Evolutionary conservation across 139 green algal genomes (phyloP).

Genomic region (Coelastrella sp.): DNA sequence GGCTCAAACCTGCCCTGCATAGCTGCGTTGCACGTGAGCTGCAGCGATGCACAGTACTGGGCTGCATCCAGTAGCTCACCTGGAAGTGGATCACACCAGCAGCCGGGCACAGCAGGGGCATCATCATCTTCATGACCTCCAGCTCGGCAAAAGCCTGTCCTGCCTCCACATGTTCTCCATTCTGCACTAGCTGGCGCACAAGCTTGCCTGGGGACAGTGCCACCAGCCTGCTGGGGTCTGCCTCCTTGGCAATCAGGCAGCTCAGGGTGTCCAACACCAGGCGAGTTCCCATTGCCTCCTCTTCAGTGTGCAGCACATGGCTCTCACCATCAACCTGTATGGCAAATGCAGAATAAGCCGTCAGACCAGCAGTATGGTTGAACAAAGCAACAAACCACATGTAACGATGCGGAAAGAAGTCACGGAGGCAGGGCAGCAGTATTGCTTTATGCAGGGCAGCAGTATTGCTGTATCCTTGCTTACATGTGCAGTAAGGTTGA

Average conservation of each 20-base stretch:
- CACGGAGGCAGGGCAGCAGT: too few species aligned
- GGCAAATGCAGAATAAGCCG: not conserved
- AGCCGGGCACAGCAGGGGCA: slow-evolving; percentile 85
- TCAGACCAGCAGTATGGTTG: not conserved
- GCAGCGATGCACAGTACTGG: too few species aligned
- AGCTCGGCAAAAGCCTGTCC: slow-evolving; percentile 87
- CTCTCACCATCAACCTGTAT: slow-evolving; percentile 88
- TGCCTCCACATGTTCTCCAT: slow-evolving; percentile 74
- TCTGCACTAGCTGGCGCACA: slow-evolving; percentile 82
- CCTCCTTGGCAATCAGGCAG: slow-evolving; percentile 92
- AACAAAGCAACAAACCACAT: too few species aligned
- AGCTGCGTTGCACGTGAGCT: too few species aligned
- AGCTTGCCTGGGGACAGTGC: slow-evolving; percentile 87
- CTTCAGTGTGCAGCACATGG: slow-evolving; percentile 95
- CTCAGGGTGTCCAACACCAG: slow-evolving; percentile 92
- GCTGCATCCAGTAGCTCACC: not conserved
- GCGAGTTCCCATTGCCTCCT: slow-evolving; percentile 91
- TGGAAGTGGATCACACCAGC: slow-evolving; percentile 77
- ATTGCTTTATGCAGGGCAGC: too few species aligned
- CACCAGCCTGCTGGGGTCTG: slow-evolving; percentile 76
- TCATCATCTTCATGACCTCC: slow-evolving; percentile 97
- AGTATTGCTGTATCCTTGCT: too few species aligned
- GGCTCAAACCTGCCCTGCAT: too few species aligned
- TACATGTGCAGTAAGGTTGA: too few species aligned
- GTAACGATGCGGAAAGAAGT: too few species aligned